A percentile compares a stretch with the other conserved stretches of the same genome.
Conservation (phyloP, 176 grass and related monocot species). For the Alloteropsis semialata region DNA sequence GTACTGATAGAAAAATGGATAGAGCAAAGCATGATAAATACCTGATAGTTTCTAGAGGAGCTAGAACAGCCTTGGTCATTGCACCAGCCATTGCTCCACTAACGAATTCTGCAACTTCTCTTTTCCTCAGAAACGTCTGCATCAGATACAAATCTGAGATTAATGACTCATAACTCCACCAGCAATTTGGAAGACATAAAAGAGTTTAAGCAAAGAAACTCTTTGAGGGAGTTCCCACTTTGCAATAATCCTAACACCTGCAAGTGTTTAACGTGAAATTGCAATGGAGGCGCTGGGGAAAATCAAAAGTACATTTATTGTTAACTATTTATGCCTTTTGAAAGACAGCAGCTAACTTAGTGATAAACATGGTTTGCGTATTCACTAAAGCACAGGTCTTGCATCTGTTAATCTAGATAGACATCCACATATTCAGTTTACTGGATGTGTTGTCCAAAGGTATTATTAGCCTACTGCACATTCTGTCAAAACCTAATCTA, state of each 20-base stretch:
- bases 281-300: not conserved
- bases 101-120: constrained; percentile 70
- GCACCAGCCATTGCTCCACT: constrained; percentile 90
- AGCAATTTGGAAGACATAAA: not conserved
- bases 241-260: not conserved
- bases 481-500: constrained; percentile 1
- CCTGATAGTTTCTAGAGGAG: constrained; percentile 90
- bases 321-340: not conserved
- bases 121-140: constrained; percentile 53
- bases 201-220: not conserved
- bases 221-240: constrained; percentile 3
- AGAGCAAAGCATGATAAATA: not conserved
- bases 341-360: not conserved
- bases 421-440: not conserved
- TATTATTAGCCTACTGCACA: not conserved
- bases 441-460: not conserved
- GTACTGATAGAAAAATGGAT: not conserved
- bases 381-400: not conserved
- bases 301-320: not conserved
- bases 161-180: not conserved
- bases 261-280: not conserved
- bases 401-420: not conserved
- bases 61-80: constrained; percentile 84
- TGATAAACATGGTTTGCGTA: not conserved
- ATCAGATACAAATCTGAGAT: constrained; percentile 5